These are phyloP conservation scores for Mariannaea sp. DNA, from an alignment of 2,329 filamentous ascomycete genomes.

Conservation along the genomic window DNA sequence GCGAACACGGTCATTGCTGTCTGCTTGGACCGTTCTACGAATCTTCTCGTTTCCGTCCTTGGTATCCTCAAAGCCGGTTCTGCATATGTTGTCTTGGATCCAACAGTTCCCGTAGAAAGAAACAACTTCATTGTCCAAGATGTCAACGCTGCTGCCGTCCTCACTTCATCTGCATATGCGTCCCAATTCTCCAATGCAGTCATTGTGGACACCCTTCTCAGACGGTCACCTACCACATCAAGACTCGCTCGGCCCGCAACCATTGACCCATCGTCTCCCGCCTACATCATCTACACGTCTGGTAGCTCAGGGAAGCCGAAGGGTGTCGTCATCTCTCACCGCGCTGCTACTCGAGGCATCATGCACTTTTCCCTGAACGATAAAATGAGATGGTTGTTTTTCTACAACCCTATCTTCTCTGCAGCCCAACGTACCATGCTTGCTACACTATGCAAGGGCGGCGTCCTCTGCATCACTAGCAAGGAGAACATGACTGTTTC, in stretches of 20 bases:
- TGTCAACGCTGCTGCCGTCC: conserved; percentile 11
- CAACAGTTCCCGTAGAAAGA: conserved; percentile 21
- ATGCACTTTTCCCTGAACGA: conserved; percentile 18
- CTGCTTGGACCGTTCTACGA: conserved; percentile 12
- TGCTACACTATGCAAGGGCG: conserved; percentile 21
- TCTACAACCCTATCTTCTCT: conserved; percentile 32
- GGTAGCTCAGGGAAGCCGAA: conserved; percentile 33
- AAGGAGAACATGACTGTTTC: conserved; percentile 18
- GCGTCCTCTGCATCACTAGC: conserved; percentile 19
- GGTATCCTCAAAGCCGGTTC: conserved; percentile 32
- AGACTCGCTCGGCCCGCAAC: neutral
- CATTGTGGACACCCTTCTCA: neutral
- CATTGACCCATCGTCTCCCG: conserved; percentile 2
- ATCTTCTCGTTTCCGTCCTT: conserved; percentile 26
- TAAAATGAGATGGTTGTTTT: conserved; percentile 20
- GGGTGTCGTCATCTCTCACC: conserved; percentile 25
- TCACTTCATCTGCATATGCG: conserved; percentile 3
- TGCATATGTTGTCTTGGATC: conserved; percentile 28
- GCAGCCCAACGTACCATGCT: conserved; percentile 30
- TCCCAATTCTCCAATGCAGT: conserved; percentile 3
- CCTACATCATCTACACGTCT: conserved; percentile 35
- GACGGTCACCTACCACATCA: neutral
- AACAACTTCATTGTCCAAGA: conserved; percentile 25
- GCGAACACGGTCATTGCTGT: conserved; percentile 2
- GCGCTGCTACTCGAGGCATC: conserved; percentile 18